phyloP scores from a whole-genome alignment of 2,329 filamentous ascomycete genomes.

The Cladosporium sp. region DNA sequence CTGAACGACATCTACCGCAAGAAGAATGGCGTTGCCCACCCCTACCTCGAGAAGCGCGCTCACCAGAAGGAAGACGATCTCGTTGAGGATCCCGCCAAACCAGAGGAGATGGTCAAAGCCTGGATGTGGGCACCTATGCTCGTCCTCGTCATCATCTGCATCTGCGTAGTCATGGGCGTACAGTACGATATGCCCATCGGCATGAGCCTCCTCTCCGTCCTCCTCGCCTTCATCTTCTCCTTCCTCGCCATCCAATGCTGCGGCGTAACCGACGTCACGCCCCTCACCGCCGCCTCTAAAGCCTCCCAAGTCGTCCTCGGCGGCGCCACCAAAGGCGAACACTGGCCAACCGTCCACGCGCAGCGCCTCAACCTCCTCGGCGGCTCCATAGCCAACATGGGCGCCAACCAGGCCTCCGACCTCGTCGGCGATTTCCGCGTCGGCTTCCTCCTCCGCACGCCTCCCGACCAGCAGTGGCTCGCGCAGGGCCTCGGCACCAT shows the following conservation, averaged over 20 bases:
- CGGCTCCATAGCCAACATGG: slow-evolving; percentile 42
- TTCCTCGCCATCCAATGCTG: slow-evolving; percentile 57
- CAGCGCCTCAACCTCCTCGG: slow-evolving; percentile 62
- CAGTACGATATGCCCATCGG: slow-evolving; percentile 53
- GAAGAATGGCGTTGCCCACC: slow-evolving; percentile 37
- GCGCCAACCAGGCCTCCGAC: slow-evolving; percentile 38
- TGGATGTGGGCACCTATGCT: slow-evolving; percentile 50
- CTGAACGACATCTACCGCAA: slow-evolving; percentile 34
- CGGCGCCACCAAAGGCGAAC: slow-evolving; percentile 53
- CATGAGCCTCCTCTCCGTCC: slow-evolving; percentile 49
- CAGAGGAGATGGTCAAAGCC: slow-evolving; percentile 44
- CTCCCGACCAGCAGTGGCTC: slow-evolving; percentile 60
- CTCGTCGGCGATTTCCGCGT: slow-evolving; percentile 61
- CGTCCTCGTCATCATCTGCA: slow-evolving; percentile 42
- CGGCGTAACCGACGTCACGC: slow-evolving; percentile 50
- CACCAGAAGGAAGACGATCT: slow-evolving; percentile 34
- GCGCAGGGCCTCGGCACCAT: slow-evolving; percentile 58
- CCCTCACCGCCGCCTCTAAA: slow-evolving; percentile 61
- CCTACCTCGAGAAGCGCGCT: slow-evolving; percentile 39
- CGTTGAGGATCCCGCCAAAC: slow-evolving; percentile 46
- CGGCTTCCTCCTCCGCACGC: slow-evolving; percentile 60
- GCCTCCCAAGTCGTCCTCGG: slow-evolving; percentile 64
- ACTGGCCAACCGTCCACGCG: slow-evolving; percentile 45
- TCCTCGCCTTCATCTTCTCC: slow-evolving; percentile 56
- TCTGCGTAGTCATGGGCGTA: slow-evolving; percentile 47